Percentiles rank a stretch among this genome's conserved stretches.
Conservation (phyloP, 129 eudicot species). For the Kitagawia praeruptora region DNA sequence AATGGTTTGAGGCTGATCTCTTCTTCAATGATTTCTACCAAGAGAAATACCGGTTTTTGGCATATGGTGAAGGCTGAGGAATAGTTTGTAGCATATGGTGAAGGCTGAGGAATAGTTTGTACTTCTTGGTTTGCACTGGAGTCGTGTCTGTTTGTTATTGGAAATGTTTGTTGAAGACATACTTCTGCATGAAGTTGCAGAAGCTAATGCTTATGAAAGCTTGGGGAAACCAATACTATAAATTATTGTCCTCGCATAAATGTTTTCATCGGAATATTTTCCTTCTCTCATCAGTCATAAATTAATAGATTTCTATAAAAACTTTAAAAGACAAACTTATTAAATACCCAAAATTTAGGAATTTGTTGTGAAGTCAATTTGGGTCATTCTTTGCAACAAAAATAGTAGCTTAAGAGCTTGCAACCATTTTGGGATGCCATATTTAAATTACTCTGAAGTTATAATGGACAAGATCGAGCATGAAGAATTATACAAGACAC, state of each 20-base stretch:
- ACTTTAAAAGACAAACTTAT: too few relatives aligned
- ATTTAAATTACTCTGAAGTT: too few relatives aligned
- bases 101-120: conserved; percentile 39
- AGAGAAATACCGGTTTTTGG: conserved; percentile 80
- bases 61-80: conserved; percentile 71
- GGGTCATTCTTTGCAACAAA: neutral
- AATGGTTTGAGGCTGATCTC: conserved; percentile 97
- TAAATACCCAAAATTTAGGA: too few relatives aligned
- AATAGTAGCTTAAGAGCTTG: neutral
- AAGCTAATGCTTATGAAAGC: neutral
- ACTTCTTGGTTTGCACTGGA: neutral
- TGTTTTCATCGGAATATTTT: neutral
- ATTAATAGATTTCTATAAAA: too few relatives aligned
- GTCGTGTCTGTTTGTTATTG: neutral
- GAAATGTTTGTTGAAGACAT: neutral
- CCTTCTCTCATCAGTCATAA: neutral
- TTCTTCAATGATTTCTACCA: conserved; percentile 80
- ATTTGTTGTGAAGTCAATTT: neutral
- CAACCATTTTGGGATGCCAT: neutral
- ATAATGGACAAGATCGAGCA: neutral
- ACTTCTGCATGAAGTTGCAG: neutral
- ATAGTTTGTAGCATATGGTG: conserved; percentile 65
- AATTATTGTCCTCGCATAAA: neutral
- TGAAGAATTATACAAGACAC: neutral
- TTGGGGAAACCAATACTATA: neutral